Evolutionary conservation across 2,329 filamentous ascomycete genomes (phyloP), one percentile per base, ranked within the genome.

Genomic region (Leptographium radiaticola): DNA sequence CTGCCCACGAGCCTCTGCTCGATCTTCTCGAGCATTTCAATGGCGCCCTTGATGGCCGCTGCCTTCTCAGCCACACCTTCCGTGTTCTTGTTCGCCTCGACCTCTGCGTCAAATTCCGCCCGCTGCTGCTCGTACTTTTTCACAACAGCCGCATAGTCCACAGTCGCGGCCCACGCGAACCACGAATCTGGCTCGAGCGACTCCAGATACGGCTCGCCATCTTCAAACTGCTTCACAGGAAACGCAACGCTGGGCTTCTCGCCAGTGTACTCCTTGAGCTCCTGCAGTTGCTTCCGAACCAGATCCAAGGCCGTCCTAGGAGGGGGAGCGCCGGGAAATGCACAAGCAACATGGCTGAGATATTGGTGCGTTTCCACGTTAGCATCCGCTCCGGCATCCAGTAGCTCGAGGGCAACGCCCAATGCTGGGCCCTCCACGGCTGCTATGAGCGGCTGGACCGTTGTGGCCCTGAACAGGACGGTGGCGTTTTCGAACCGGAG

Each of bases 361-460:
- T 71, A 68, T 1, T 47, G 18, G 9, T 62, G 63, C 0, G 77
- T 76, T 42, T 88, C 60, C 0, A 74, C 73, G 57, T 86, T 87
- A 0, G 81, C 74, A 65, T 90, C 77, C 4, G 77, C 84, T 1
- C 86, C 86, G 16, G 70, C 70, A 16, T 77, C 68, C 1, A 94
- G 64, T 3, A 94, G 72, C 43, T 76, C 69, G 5, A 79, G 61
- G 1, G 79, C 80, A 7, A 81, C 63, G 0, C 72, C 68, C 0
- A 71, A 68, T 16, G 66, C 60, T 2, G n/a, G 69, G 66, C 61
- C 81, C 55, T 60, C 79, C 62, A 68, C 74, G 15, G 88, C 87
- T 4, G 74, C 55, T 11, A 89, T 71, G 15, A 93, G 68, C 0
- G 88, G 87, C 61, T 91, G 87, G 53, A 78, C 71, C 12, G 76